Evolutionary conservation across 2,329 filamentous ascomycete species (phyloP).

Genomic region (Fusarium sp.): DNA sequence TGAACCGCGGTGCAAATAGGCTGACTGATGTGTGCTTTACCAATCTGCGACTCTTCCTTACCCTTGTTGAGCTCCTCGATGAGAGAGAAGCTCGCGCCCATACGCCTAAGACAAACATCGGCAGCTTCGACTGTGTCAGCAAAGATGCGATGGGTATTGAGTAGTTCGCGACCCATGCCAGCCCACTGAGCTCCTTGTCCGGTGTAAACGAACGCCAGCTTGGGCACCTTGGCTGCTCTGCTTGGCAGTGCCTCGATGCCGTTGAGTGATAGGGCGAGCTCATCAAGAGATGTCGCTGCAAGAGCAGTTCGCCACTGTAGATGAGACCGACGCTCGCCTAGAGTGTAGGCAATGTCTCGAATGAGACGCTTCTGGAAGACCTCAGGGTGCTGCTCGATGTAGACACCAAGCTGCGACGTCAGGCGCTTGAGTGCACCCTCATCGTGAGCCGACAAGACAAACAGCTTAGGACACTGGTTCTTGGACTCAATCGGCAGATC

Average conservation of each 20-base stretch:
- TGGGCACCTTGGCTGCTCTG: not conserved
- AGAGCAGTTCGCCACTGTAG: conserved; percentile 3
- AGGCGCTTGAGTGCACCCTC: not conserved
- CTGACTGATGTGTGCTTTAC: conserved; percentile 9
- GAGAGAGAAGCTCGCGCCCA: conserved; percentile 3
- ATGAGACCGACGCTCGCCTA: conserved; percentile 2
- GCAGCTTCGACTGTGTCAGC: not conserved
- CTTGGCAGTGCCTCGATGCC: not conserved
- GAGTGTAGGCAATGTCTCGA: conserved; percentile 12
- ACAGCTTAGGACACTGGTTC: not conserved
- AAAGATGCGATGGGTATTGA: not conserved
- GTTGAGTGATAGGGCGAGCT: not conserved
- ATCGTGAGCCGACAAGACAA: conserved; percentile 14
- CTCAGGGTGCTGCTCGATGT: not conserved
- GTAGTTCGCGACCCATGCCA: conserved; percentile 21
- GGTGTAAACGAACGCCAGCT: conserved; percentile 22
- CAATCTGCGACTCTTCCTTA: conserved; percentile 3
- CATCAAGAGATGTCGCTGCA: not conserved
- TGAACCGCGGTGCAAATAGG: conserved; percentile 23
- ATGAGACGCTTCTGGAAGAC: not conserved
- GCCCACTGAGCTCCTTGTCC: conserved; percentile 30
- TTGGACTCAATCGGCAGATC: too few relatives aligned
- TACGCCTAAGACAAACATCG: not conserved
- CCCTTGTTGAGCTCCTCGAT: conserved; percentile 8
- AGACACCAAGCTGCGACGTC: not conserved